Percentiles rank a stretch among this genome's conserved stretches.
Conservation (phyloP, 441 rosid species). For the Capsella rubella region DNA sequence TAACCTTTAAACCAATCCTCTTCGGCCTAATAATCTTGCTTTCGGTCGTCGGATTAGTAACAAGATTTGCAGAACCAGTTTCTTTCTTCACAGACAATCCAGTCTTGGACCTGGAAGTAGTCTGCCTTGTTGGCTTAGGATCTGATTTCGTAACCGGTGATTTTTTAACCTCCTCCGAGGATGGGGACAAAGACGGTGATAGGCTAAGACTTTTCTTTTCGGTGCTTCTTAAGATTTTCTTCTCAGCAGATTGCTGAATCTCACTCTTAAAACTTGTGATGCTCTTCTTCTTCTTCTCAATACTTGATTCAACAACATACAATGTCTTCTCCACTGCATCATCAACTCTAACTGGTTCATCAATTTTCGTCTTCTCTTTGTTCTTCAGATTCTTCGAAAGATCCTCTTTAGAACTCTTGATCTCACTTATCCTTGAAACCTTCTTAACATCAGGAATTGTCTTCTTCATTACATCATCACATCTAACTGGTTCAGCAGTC, state of each 20-base stretch:
- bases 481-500: not conserved
- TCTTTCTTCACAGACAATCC: slow-evolving; percentile 34
- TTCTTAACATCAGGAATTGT: slow-evolving; percentile 19
- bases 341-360: not conserved
- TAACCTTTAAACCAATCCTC: slow-evolving; percentile 37
- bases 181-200: slow-evolving; percentile 32
- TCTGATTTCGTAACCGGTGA: slow-evolving; percentile 13
- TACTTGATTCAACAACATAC: slow-evolving; percentile 39
- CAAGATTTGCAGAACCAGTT: slow-evolving; percentile 31
- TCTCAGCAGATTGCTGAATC: slow-evolving; percentile 34
- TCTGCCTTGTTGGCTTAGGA: slow-evolving; percentile 35
- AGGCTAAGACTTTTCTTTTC: slow-evolving; percentile 6
- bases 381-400: not conserved
- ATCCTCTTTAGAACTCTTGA: slow-evolving; percentile 19
- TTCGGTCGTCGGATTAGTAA: slow-evolving; percentile 17
- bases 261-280: slow-evolving; percentile 37
- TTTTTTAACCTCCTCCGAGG: slow-evolving; percentile 20
- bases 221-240: slow-evolving; percentile 39
- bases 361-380: slow-evolving; percentile 4
- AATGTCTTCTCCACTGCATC: slow-evolving; percentile 39
- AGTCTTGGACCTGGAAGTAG: slow-evolving; percentile 33
- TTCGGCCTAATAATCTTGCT: slow-evolving; percentile 34
- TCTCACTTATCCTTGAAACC: slow-evolving; percentile 7
- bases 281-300: slow-evolving; percentile 32
- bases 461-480: slow-evolving; percentile 30